Conservation (phyloP, 1,284 basidiomycete genomes). For the Moesziomyces sp. region DNA sequence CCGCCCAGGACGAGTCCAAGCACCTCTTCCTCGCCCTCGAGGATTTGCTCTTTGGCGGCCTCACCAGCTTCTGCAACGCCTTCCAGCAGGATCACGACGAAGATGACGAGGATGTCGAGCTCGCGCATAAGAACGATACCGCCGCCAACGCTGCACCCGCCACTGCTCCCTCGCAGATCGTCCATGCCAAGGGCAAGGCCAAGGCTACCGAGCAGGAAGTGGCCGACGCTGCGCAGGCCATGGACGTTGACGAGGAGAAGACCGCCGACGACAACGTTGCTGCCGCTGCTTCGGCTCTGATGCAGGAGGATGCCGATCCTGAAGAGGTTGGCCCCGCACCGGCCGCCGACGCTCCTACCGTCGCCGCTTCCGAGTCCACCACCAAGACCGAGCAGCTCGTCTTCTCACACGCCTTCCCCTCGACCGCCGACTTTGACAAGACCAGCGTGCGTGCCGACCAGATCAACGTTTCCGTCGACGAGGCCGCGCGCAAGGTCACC, state of each 20-base stretch:
- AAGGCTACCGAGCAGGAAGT: conserved; percentile 25
- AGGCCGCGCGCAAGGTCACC: conserved; percentile 38
- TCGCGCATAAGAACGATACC: conserved; percentile 30
- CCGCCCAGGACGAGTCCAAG: conserved; percentile 33
- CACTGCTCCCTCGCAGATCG: conserved; percentile 5
- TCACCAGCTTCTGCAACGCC: conserved; percentile 22
- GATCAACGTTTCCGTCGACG: conserved; percentile 48
- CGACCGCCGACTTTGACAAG: conserved; percentile 15
- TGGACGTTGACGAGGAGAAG: conserved; percentile 28
- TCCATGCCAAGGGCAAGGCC: conserved; percentile 41
- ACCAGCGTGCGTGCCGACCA: conserved; percentile 28
- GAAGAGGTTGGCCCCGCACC: conserved; percentile 44
- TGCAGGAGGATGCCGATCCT: conserved; percentile 35
- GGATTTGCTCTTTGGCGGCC: conserved; percentile 42
- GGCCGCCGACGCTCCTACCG: conserved; percentile 1
- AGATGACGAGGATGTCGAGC: conserved; percentile 15
- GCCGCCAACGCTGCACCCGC: background rate
- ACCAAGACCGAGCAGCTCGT: conserved; percentile 36
- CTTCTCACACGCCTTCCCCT: conserved; percentile 40
- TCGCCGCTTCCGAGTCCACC: background rate
- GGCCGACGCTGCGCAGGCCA: conserved; percentile 11
- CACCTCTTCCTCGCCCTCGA: conserved; percentile 46
- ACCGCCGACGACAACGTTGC: conserved; percentile 6
- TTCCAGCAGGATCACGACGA: conserved; percentile 23
- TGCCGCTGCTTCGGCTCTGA: conserved; percentile 19